Conservation (phyloP, 768 basidiomycete species). For the Lactarius sanguifluus region DNA sequence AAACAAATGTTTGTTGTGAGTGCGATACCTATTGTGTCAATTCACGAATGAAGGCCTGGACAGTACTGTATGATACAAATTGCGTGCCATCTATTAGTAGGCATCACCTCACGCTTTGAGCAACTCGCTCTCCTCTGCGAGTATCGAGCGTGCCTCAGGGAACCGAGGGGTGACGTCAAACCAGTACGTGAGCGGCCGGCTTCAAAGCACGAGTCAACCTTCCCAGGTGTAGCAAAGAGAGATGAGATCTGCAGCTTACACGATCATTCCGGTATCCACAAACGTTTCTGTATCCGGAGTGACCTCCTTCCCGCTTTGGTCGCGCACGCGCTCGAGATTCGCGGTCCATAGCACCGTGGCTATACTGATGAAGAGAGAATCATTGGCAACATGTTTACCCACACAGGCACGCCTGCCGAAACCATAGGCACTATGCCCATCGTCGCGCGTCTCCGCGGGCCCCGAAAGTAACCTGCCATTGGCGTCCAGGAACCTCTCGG, state of each 20-base stretch:
- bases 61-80: not conserved
- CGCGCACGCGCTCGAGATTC: conserved; percentile 17
- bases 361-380: conserved; percentile 27
- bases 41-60: not conserved
- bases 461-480: conserved; percentile 9
- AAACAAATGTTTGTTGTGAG: not conserved
- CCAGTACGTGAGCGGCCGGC: conserved; percentile 5
- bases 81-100: not conserved
- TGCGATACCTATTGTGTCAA: not conserved
- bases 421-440: conserved; percentile 23
- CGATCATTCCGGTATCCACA: conserved; percentile 16
- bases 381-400: conserved; percentile 27
- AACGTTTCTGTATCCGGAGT: not conserved
- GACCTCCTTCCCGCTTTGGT: conserved; percentile 14
- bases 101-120: not conserved
- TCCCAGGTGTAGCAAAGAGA: not conserved
- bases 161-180: conserved; percentile 14
- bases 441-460: conserved; percentile 16
- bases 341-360: conserved; percentile 28
- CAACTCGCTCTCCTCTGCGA: conserved; percentile 12
- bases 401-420: conserved; percentile 27
- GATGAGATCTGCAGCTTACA: conserved; percentile 18
- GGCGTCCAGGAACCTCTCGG: conserved; percentile 27
- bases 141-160: conserved; percentile 10
- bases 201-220: not conserved